Evolutionary conservation across 192 early-diverging fungal species (phyloP), one percentile per base, ranked within the genome.

Genomic region (Podila epigama): DNA sequence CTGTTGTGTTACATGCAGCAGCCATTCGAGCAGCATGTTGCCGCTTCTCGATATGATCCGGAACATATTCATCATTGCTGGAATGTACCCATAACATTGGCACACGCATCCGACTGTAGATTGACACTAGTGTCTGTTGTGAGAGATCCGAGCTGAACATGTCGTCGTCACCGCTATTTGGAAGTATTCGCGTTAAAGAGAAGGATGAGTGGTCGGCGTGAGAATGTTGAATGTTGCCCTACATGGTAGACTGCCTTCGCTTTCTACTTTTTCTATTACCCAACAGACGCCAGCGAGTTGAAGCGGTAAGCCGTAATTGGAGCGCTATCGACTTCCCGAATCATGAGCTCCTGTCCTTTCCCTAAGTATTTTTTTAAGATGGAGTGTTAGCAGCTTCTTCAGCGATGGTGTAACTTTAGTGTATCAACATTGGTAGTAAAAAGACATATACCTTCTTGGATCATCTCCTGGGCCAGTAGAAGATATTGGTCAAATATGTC

Each of bases 271-370:
- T 5, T 16, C 25, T 15, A 9, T 67, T 66, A 82, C 83, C 75
- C 71, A 28, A 62, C 53, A 20, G 80, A 65, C 32, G 36, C 60
- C 7, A 84, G 28, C 3, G 80, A 79, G 40, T 66, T 69, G 60
- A 71, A 84, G 2, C 83, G 75, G 35, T 67, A 66, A 1, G 80
- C 83, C 11, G 83, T 77, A 4, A 84, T 69, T 13, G 80, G 80
- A 4, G 66, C 70, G 2, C 64, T 48, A 20, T 69, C 65, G 2
- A 75, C 66, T 29, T 70, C 66, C 11, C 72, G 32, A n/a, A 78
- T 64, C 77, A 84, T 82, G 35, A 73, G 69, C 16, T 73, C 70
- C n/a, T 81, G 62, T 1, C 64, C 70, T 63, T 75, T 52, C 3
- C 28, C n/a, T 34, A 28, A 11, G 25, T 2, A 5, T 28, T 2